phyloP scores from a whole-genome alignment of 805 yeast genomes.

The Wickerhamiella allomyrinae region DNA sequence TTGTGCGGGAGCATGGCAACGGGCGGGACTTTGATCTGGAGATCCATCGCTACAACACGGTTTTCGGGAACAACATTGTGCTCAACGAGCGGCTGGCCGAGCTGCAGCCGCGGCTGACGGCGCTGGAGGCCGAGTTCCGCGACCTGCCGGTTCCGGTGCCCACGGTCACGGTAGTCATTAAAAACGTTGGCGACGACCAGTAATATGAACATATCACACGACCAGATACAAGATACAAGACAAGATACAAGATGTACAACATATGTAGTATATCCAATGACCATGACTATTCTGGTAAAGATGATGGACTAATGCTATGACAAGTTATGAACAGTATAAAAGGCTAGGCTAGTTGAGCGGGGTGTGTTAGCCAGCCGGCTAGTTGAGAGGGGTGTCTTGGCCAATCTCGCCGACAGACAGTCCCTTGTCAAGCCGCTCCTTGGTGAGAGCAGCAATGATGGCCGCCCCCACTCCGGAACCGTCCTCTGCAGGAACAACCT shows the following conservation, averaged over 20 bases:
- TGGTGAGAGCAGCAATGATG: conserved; percentile 87
- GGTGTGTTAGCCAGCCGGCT: too few species aligned
- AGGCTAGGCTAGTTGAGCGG: background rate
- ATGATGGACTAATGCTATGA: too few species aligned
- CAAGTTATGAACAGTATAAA: background rate
- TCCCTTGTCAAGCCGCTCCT: conserved; percentile 59
- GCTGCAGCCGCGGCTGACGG: conserved; percentile 1
- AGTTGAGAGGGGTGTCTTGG: conserved; percentile 1
- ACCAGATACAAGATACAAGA: too few species aligned
- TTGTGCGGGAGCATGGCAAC: conserved; percentile 6
- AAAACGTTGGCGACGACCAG: too few species aligned
- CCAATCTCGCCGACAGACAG: conserved; percentile 22
- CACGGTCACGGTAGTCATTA: too few species aligned
- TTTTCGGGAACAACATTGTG: conserved; percentile 12
- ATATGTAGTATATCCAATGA: too few species aligned
- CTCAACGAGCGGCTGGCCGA: conserved; percentile 9
- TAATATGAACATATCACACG: too few species aligned
- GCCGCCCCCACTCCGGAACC: conserved; percentile 99
- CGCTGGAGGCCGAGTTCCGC: background rate
- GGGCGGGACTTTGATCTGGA: conserved; percentile 12
- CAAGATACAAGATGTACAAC: too few species aligned
- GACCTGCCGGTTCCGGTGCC: too few species aligned
- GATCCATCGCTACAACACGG: conserved; percentile 14
- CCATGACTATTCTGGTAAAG: too few species aligned
- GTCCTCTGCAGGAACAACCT: conserved; percentile 86